Percentiles rank a stretch among this genome's conserved stretches.
These are phyloP conservation scores for Leishmania aethiopica DNA, from an alignment of 208 protist species.

Conservation along the genomic window DNA sequence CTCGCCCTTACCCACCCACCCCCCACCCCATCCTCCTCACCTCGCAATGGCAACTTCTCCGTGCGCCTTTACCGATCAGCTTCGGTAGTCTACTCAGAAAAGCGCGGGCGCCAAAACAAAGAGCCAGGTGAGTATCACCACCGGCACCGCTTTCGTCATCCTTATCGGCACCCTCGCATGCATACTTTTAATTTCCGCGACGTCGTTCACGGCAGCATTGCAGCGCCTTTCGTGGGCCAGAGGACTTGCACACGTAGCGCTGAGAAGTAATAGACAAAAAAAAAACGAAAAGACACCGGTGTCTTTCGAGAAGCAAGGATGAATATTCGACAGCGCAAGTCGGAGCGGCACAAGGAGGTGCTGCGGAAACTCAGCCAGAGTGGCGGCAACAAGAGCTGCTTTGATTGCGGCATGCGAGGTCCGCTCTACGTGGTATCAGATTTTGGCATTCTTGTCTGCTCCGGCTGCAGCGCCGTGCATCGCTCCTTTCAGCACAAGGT, in stretches of 20 bases:
- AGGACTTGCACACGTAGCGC: neutral
- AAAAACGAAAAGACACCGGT: neutral
- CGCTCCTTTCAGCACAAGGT: slow-evolving; percentile 88
- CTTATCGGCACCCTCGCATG: neutral
- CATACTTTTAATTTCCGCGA: neutral
- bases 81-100: neutral
- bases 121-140: neutral
- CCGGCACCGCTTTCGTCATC: neutral
- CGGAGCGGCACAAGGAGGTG: slow-evolving; percentile 65
- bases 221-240: neutral
- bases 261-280: too few species aligned
- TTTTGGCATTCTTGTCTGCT: slow-evolving; percentile 83
- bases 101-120: too few species aligned
- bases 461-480: slow-evolving; percentile 77
- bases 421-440: slow-evolving; percentile 77
- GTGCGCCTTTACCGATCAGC: neutral
- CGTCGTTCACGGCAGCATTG: neutral
- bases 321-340: slow-evolving; percentile 62
- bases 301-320: slow-evolving; percentile 21
- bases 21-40: neutral
- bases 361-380: slow-evolving; percentile 62
- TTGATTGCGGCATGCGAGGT: slow-evolving; percentile 69
- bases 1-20: neutral
- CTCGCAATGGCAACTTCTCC: slow-evolving; percentile 6
- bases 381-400: slow-evolving; percentile 72